phyloP scores from a whole-genome alignment of 768 basidiomycete species.

The Dacryopinax primogenitus region DNA sequence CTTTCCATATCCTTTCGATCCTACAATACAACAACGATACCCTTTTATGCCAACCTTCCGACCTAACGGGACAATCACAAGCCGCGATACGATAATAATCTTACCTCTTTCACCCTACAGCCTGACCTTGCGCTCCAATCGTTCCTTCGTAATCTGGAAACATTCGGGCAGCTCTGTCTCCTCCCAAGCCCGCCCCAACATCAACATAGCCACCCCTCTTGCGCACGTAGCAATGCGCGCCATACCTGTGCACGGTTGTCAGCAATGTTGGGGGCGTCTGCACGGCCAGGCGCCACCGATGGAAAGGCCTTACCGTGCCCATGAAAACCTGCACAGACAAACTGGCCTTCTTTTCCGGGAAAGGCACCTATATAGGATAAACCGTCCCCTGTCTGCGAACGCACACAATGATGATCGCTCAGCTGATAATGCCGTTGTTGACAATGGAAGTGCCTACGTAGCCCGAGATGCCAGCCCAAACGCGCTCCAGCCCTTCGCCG shows the following conservation, averaged over 20 bases:
- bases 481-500: constrained; percentile 19
- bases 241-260: constrained; percentile 12
- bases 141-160: constrained; percentile 23
- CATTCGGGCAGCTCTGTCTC: constrained; percentile 26
- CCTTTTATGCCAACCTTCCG: not conserved
- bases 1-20: not conserved
- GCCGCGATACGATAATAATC: too few species aligned
- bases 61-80: too few species aligned
- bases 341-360: constrained; percentile 24
- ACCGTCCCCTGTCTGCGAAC: constrained; percentile 16
- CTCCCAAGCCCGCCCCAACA: constrained; percentile 22
- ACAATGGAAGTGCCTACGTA: constrained; percentile 7
- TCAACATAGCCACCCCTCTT: constrained; percentile 21
- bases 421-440: not conserved
- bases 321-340: constrained; percentile 24
- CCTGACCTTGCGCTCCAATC: constrained; percentile 15
- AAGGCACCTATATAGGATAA: constrained; percentile 26
- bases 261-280: not conserved
- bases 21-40: not conserved
- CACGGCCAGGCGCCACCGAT: not conserved
- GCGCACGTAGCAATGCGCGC: constrained; percentile 21
- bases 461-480: constrained; percentile 24
- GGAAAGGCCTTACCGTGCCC: constrained; percentile 23
- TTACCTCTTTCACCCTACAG: too few species aligned
- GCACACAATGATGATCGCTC: not conserved